Base-by-base conservation (phyloP, 1,284 basidiomycete genomes). In the Trametes versicolor region DNA sequence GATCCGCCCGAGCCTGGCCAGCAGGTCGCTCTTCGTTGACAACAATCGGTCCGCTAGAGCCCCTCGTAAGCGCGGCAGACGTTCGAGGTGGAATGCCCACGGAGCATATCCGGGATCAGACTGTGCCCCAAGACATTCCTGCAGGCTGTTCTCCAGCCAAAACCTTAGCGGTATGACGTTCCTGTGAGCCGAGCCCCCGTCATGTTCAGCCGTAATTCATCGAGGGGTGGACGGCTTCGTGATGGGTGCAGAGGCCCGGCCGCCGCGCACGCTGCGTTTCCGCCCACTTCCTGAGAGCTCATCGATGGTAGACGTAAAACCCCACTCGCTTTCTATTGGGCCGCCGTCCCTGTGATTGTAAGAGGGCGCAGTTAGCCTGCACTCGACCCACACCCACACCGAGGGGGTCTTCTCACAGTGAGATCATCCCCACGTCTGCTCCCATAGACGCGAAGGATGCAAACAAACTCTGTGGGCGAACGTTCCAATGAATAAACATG, bases 101-200 rank as follows among this genome's bases (percentile, higher is more conserved):
- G 68, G 68, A 70, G 52, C 68, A 70, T 70, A 70, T 54, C 68
- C 68, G 68, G 56, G 34, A 70, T 65, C 68, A 70, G 61, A 61
- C 56, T n/a, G 29, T 32, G 29, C 8, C 32, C 29, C 55, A 54
- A 62, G 53, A 29, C 61, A 63, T 52, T 45, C 60, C 37, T 56
- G 36, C 58, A 57, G 29, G 45, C 45, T 21, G 25, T 36, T 39
- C 37, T n/a, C n/a, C 23, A 47, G 10, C 43, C 2, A 10, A 37
- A 34, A 1, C 21, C 17, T n/a, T 5, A 54, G 36, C 36, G 36
- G n/a, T 36, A 47, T 57, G 55, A 57, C 55, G 41, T 19, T 29
- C n/a, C 17, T 23, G 12, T 32, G 27, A 32, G 49, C 49, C 25
- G 50, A 51, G 29, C 29, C 32, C 13, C 25, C 50, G 25, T 49